Evolutionary conservation across 1,139 yeast species (phyloP).

Genomic region (Debaryomyces coudertii): DNA sequence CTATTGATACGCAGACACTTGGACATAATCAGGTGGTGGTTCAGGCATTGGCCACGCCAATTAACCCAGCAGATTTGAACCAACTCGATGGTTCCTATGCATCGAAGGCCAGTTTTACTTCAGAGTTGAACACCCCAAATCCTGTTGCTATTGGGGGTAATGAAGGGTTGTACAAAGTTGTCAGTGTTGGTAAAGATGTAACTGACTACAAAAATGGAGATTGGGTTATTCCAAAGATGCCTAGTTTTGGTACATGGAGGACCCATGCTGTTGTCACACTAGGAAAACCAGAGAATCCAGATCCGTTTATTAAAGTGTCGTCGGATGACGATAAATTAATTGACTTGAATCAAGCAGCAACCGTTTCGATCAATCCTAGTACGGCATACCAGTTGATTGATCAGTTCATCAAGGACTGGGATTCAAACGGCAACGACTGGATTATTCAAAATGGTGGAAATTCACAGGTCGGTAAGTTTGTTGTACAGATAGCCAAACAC

Average conservation of each 20-base stretch:
- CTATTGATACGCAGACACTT: constrained; percentile 40
- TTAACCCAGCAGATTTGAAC: constrained; percentile 89
- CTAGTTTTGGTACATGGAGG: constrained; percentile 44
- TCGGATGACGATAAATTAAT: constrained; percentile 17
- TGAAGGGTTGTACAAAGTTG: constrained; percentile 37
- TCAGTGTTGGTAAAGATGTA: constrained; percentile 27
- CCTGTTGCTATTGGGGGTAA: constrained; percentile 84
- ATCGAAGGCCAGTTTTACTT: constrained; percentile 65
- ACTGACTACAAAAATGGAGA: constrained; percentile 29
- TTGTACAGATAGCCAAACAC: constrained; percentile 32
- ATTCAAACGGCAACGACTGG: constrained; percentile 31
- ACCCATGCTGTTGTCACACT: constrained; percentile 27
- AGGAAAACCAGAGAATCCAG: constrained; percentile 18
- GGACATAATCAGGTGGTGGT: constrained; percentile 49
- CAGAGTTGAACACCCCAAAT: constrained; percentile 53
- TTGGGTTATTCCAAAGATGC: constrained; percentile 33
- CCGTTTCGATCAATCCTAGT: constrained; percentile 37
- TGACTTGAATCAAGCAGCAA: constrained; percentile 34
- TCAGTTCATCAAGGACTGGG: constrained; percentile 33
- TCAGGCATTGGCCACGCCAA: constrained; percentile 74
- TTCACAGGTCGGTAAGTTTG: constrained; percentile 36
- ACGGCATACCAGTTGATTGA: constrained; percentile 38
- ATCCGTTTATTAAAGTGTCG: constrained; percentile 27
- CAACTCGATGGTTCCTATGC: constrained; percentile 95
- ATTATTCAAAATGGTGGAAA: constrained; percentile 39